A percentile compares a stretch with the other conserved stretches of the same genome.
These are phyloP conservation scores for Batkoa obscura DNA, from an alignment of 371 early-diverging fungal genomes.

Conservation along the genomic window DNA sequence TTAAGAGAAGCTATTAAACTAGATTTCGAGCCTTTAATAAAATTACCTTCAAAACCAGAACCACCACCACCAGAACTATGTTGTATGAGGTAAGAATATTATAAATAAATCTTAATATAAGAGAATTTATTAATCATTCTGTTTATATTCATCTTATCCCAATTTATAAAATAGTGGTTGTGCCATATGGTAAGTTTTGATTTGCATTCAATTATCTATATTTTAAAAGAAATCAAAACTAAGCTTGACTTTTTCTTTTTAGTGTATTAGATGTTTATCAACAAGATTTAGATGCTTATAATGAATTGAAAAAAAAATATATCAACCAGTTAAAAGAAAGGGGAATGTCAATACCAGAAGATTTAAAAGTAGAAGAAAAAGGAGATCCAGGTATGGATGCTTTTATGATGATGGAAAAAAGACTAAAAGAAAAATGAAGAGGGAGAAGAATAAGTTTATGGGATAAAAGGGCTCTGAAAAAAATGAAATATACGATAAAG, in stretches of 20 bases:
- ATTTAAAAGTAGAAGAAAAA: background rate
- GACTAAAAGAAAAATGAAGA: too few relatives aligned
- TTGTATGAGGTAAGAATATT: background rate
- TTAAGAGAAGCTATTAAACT: too few relatives aligned
- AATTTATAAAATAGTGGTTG: background rate
- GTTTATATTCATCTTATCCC: background rate
- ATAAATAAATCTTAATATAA: background rate
- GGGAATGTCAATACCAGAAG: background rate
- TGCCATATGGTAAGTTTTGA: background rate
- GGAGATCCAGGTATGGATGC: too few relatives aligned
- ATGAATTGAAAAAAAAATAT: background rate
- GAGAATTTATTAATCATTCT: background rate
- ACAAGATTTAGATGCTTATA: background rate
- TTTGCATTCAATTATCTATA: background rate
- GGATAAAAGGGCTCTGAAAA: too few relatives aligned
- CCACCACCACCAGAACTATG: background rate
- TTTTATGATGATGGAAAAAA: too few relatives aligned
- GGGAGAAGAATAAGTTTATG: too few relatives aligned
- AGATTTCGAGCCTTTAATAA: background rate
- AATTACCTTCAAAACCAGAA: background rate
- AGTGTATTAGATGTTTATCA: background rate
- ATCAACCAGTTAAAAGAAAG: background rate
- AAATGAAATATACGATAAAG: too few relatives aligned
- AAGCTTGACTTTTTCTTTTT: background rate
- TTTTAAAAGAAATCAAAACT: background rate